Base-by-base conservation (phyloP, 192 early-diverging fungal species). In the Dispira simplex region DNA sequence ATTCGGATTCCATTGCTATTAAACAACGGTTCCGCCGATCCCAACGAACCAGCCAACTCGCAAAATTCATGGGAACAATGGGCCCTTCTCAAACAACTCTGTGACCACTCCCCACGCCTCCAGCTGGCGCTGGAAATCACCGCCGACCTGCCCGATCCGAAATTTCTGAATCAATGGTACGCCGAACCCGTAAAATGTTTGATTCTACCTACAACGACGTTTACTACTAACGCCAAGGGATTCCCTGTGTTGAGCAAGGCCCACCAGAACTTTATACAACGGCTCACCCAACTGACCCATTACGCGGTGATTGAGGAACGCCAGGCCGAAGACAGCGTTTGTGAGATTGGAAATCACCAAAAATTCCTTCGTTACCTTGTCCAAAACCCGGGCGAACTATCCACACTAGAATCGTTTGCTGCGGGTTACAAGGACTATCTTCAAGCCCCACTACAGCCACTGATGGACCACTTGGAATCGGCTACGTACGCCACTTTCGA, bases 401-500 rank as follows among this genome's bases (percentile, higher is more conserved):
- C 73, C 49, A 77, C 76, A 20, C 77, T 87, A 12, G 89, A 95
- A 44, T 64, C 75, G 62, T 91, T 93, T 67, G 86, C 91, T 2
- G 74, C 70, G 8, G 93, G 85, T 23, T 97, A 96, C 67, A 87
- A 91, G 56, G 97, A 99, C 66, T 93, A 86, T 63, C 69, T 92
- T 23, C 90, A 93, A 74, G 78, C 83, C 39, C 89, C 89, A 20
- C 72, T 95, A 20, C 75, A 92, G 81, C 97, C 97, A 12, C 75
- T 99, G 26, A 92, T 92, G 84, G 91, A 98, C 65, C 90, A 99
- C 66, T 77, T 99, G 43, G 93, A 92, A 53, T 89, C 89, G 10
- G 84, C 80, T 6, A 97, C 93, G 1, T 99, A 99, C 73, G 90
- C 93, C 73, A 89, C 90, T 0, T 99, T 98, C 77, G 97, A 98